Evolutionary conservation across 495 filamentous ascomycete genomes (phyloP), one percentile per base, ranked within the genome.

Genomic region (Aspergillus sparsus): DNA sequence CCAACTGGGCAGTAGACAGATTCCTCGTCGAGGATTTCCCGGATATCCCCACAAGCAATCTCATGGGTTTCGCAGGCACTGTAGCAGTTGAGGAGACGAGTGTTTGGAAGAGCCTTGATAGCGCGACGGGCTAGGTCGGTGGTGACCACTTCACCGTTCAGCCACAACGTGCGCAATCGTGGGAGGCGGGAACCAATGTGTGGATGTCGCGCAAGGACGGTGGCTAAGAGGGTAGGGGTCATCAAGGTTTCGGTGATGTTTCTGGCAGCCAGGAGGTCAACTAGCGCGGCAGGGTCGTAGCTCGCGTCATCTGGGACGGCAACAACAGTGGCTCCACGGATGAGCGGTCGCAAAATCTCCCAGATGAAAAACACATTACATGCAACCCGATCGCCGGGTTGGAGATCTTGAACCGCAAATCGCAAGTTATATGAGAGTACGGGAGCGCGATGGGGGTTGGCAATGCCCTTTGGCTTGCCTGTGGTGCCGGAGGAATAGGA

Each of bases 341-440:
- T 61, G n/a, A 89, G 73, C 10, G 87, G 87, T 10, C 87, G 82
- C 32, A 89, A 57, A n/a, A 88, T 88, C 60, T 89, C 87, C 87
- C 87, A 89, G 52, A 89, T 74, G 67, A 89, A 89, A 65, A 88
- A 89, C 18, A 88, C 87, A 79, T 89, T 89, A 65, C 86, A 89
- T 16, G 87, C 87, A 10, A 88, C 85, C 2, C 87, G 82, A 59
- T 88, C 87, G 3, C 85, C 84, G 0, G 83, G 85, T 27, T 78
- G 70, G 6, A 86, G 71, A 67, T 89, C 85, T 55, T 82, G 85
- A 1, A 88, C 64, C 10, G 65, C 75, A 65, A 88, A 89, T 71
- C 87, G 74, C 57, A 88, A 62, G 62, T 88, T 74, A 61, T 88
- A 89, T 27, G 85, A 88, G 16, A 82, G 76, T 5, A 89, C 85